Conservation (phyloP, 2,329 filamentous ascomycete species). For the Paracamarosporium sp. region DNA sequence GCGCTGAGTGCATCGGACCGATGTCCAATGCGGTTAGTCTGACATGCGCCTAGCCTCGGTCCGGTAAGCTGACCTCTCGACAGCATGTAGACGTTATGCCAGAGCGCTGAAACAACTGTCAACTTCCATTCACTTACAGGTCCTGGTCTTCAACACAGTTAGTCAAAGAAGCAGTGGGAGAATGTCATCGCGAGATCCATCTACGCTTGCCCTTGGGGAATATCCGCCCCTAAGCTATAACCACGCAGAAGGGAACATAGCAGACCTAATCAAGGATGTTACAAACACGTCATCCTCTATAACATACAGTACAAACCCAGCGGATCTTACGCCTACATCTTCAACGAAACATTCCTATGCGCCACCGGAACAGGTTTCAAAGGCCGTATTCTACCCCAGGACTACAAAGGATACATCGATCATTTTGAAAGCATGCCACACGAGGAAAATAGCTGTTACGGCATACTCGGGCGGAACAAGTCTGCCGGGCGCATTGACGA, state of each 20-base stretch:
- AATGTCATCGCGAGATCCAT: conserved; percentile 8
- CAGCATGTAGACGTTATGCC: background rate
- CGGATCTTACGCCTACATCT: conserved; percentile 22
- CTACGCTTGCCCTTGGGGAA: conserved; percentile 16
- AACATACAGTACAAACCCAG: conserved; percentile 15
- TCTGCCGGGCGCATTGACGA: conserved; percentile 83
- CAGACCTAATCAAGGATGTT: conserved; percentile 3
- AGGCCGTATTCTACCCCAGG: conserved; percentile 73
- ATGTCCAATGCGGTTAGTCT: background rate
- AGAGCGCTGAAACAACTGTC: background rate
- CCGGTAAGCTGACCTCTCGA: background rate
- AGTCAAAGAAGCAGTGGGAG: no score
- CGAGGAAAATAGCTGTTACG: conserved; percentile 80
- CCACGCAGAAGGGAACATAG: conserved; percentile 18
- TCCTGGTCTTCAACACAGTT: background rate
- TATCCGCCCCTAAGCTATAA: conserved; percentile 18
- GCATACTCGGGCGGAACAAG: conserved; percentile 86
- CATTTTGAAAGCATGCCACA: conserved; percentile 84
- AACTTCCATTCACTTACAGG: background rate
- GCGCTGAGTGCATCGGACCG: background rate
- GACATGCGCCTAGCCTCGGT: background rate
- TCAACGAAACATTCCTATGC: conserved; percentile 32
- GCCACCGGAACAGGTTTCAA: conserved; percentile 43
- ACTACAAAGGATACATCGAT: conserved; percentile 79
- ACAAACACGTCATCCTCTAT: conserved; percentile 7